These are phyloP conservation scores for Cadophora sp. DNA, from an alignment of 2,329 filamentous ascomycete genomes.

Conservation along the genomic window DNA sequence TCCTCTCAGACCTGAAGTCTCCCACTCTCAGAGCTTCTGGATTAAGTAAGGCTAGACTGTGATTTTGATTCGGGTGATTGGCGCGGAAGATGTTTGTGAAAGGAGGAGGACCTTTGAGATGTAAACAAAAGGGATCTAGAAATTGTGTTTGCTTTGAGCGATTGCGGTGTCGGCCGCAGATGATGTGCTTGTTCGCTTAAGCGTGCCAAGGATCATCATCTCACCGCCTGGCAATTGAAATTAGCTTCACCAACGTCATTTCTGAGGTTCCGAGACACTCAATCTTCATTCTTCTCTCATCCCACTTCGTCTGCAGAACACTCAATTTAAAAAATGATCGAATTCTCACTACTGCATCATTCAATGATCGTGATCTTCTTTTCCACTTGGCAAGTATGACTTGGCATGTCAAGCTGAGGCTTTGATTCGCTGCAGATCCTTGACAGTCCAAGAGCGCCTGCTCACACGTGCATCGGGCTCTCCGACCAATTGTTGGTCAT, in stretches of 20 bases:
- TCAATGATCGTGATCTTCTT: slow-evolving; percentile 3
- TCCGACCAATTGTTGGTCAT: slow-evolving; percentile 14
- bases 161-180: not conserved
- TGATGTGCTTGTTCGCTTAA: slow-evolving; percentile 13
- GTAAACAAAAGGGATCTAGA: slow-evolving; percentile 11
- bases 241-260: not conserved
- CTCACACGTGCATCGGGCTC: not conserved
- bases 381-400: not conserved
- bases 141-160: slow-evolving; percentile 10
- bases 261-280: not conserved
- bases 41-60: not conserved
- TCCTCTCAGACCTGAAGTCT: slow-evolving; percentile 1
- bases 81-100: not conserved
- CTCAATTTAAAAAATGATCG: not conserved
- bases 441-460: slow-evolving; percentile 7
- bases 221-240: not conserved
- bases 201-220: not conserved
- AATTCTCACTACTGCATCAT: not conserved
- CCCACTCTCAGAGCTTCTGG: not conserved
- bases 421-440: slow-evolving; percentile 16
- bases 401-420: not conserved
- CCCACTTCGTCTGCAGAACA: not conserved
- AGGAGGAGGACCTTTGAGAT: not conserved
- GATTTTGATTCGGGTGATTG: not conserved
- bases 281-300: not conserved